Evolutionary conservation across 192 early-diverging fungal genomes (phyloP).

Genomic region (Coemansia sp.): DNA sequence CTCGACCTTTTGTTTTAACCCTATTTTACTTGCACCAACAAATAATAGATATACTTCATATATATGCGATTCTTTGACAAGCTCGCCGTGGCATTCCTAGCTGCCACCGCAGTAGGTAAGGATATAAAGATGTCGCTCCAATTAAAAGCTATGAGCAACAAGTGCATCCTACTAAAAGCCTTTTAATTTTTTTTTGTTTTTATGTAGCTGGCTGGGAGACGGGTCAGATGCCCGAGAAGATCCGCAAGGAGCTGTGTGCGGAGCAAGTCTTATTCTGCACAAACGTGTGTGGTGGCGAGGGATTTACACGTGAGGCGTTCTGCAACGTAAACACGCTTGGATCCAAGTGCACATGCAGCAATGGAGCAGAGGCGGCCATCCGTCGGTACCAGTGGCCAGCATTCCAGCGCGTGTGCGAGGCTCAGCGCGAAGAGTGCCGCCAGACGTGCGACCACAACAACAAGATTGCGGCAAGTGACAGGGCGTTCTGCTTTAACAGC

Average conservation of each 20-base stretch:
- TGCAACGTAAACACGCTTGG: constrained; percentile 50
- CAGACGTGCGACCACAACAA: constrained; percentile 32
- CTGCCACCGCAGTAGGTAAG: constrained; percentile 28
- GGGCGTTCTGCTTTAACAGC: constrained; percentile 46
- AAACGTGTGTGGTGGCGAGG: constrained; percentile 51
- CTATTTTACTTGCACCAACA: not conserved
- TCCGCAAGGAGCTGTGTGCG: constrained; percentile 52
- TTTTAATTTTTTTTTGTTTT: not conserved
- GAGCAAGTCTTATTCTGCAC: constrained; percentile 54
- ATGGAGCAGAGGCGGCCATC: constrained; percentile 51
- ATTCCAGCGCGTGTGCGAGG: constrained; percentile 55
- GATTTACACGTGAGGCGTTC: constrained; percentile 44
- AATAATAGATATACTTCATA: not conserved
- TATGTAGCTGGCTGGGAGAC: constrained; percentile 44
- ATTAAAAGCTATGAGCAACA: not conserved
- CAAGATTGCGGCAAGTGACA: constrained; percentile 19
- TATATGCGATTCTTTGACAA: constrained; percentile 10
- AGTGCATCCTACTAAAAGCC: not conserved
- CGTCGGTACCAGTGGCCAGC: constrained; percentile 53
- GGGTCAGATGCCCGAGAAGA: constrained; percentile 46
- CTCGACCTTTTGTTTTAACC: not conserved
- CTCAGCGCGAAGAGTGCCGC: constrained; percentile 42
- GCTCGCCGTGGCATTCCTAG: constrained; percentile 18
- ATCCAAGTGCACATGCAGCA: constrained; percentile 46
- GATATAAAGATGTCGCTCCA: not conserved